These are phyloP conservation scores for Malus sieversii DNA, from an alignment of 306 rosid species.

Conservation along the genomic window DNA sequence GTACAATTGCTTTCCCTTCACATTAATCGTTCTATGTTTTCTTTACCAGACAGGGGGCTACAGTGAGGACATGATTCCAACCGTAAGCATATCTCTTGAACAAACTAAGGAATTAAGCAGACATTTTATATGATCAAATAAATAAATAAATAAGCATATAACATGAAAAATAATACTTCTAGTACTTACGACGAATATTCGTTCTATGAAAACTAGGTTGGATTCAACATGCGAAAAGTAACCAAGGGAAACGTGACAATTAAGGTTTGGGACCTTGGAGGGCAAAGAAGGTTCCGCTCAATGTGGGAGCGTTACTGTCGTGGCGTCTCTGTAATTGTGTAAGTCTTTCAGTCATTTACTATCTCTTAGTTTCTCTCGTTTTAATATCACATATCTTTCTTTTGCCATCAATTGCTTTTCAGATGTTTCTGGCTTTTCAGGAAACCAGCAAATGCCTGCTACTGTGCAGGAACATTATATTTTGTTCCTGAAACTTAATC, in stretches of 20 bases:
- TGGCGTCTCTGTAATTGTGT: conserved; percentile 92
- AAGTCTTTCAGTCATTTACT: conserved; percentile 24
- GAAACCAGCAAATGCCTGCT: conserved; percentile 1
- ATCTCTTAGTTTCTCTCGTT: conserved; percentile 2
- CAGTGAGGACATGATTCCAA: conserved; percentile 98
- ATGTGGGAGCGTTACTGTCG: conserved; percentile 99
- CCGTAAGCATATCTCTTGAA: conserved; percentile 44
- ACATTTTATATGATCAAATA: background rate
- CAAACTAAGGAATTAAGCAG: background rate
- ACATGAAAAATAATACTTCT: background rate
- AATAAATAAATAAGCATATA: background rate
- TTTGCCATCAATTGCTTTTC: background rate
- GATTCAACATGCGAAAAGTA: conserved; percentile 91
- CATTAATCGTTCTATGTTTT: conserved; percentile 21
- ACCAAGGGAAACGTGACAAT: conserved; percentile 91
- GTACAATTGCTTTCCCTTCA: conserved; percentile 10
- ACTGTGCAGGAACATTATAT: background rate
- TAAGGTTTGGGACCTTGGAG: conserved; percentile 99
- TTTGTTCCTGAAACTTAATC: background rate
- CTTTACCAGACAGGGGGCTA: conserved; percentile 75
- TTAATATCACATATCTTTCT: background rate
- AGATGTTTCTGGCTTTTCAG: background rate
- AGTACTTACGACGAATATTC: background rate
- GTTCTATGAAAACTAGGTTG: conserved; percentile 44
- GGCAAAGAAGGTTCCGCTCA: conserved; percentile 84